A percentile compares a stretch with the other conserved stretches of the same genome.
phyloP scores from a whole-genome alignment of 2,329 filamentous ascomycete species.

The Colletotrichum gigasporum region DNA sequence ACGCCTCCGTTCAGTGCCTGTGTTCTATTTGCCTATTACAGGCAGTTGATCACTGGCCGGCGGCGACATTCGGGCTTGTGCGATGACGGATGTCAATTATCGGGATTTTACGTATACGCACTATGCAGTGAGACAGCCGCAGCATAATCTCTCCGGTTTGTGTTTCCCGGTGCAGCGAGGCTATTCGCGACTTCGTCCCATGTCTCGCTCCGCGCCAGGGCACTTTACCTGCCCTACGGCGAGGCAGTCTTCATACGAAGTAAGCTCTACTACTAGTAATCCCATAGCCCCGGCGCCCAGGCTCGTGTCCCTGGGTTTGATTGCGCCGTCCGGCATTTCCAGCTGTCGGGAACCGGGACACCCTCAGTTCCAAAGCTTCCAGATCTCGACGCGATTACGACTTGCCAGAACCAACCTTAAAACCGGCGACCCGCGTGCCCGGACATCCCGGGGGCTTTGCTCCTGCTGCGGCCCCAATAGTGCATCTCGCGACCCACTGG shows the following conservation, averaged over 20 bases:
- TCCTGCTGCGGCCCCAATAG: constrained; percentile 6
- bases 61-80: constrained; percentile 1
- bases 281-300: background rate
- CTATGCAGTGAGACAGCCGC: too few species aligned
- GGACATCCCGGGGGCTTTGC: constrained; percentile 6
- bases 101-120: background rate
- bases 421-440: background rate
- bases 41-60: too few species aligned
- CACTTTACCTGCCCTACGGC: background rate
- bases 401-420: constrained; percentile 6
- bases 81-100: background rate
- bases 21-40: too few species aligned
- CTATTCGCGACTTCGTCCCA: constrained; percentile 1
- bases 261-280: too few species aligned
- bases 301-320: background rate
- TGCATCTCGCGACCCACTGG: background rate
- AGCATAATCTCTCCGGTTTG: background rate
- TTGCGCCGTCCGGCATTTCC: background rate
- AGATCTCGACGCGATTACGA: background rate
- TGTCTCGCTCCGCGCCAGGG: background rate
- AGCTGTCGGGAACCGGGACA: background rate
- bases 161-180: too few species aligned
- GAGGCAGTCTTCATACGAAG: too few species aligned
- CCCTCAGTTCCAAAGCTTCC: background rate
- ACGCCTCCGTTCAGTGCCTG: too few species aligned